Base-by-base conservation (phyloP, 768 basidiomycete genomes). In the Lentinus brumalis region DNA sequence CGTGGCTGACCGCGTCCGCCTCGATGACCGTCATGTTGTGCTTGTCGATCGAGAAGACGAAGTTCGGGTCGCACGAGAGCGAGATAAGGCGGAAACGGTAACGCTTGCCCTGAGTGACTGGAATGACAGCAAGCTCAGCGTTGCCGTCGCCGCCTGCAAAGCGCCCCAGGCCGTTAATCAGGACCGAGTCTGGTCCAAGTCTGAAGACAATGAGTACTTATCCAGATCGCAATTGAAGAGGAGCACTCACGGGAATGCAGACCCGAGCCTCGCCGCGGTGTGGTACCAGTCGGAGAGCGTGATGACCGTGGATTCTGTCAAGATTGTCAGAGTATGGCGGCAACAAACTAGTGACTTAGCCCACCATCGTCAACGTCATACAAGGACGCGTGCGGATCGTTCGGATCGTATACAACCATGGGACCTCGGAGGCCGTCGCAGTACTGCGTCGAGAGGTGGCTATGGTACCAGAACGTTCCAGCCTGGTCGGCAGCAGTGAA, bases 1-100 rank as follows among this genome's bases (percentile, higher is more conserved):
- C 45, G 0, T 76, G 77, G 63, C 79, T 78, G 47, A 69, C 71
- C 1, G 79, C 78, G 50, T 86, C 85, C 2, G 70, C 81, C 64
- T 86, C 84, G 42, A 86, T 85, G 54, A 86, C 73, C 5, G 80
- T 83, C 4, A 68, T 69, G 60, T 55, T 61, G 57, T 84, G 82
- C 8, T 74, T 71, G 62, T 82, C 80, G 31, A 84, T 78, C 1
- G 76, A 71, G 65, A 84, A 82, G 15, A 66, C 71, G 72, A 77
- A 79, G 49, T 73, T 73, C 30, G 75, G 74, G 50, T 78, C 73
- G 53, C 68, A 69, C 5, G 64, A 66, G 15, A 68, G 46, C 1
- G 59, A 61, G 6, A 66, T 56, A 16, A 68, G 64, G 21, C 67
- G 64, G 56, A 68, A 61, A 12, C 67, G 67, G 57, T 68, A 68